Percentiles rank a stretch among this genome's conserved stretches.
These are phyloP conservation scores for Ogataea hybrid DNA, from an alignment of 1,139 yeast species.

Conservation along the genomic window DNA sequence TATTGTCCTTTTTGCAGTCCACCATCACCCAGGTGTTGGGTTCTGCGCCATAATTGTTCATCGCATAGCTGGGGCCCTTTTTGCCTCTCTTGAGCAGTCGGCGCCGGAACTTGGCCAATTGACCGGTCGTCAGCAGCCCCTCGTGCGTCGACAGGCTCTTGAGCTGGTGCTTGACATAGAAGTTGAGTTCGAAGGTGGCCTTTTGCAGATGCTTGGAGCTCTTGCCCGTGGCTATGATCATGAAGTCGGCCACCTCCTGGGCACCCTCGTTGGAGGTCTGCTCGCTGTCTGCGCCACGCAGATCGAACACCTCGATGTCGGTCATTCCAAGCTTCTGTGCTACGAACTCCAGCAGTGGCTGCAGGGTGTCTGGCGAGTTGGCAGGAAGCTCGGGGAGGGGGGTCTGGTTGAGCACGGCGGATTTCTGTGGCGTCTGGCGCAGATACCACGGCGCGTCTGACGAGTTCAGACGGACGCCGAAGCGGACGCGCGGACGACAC, in stretches of 20 bases:
- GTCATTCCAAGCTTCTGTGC: conserved; percentile 63
- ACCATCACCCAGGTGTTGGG: conserved; percentile 82
- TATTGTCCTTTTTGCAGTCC: conserved; percentile 60
- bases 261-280: conserved; percentile 46
- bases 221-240: conserved; percentile 75
- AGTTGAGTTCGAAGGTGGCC: conserved; percentile 60
- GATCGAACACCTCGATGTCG: conserved; percentile 59
- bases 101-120: conserved; percentile 56
- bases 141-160: conserved; percentile 53
- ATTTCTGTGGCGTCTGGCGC: conserved; percentile 43
- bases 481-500: not conserved
- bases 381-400: conserved; percentile 52
- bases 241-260: conserved; percentile 43
- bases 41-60: conserved; percentile 51
- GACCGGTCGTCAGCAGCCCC: conserved; percentile 66
- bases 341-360: conserved; percentile 44
- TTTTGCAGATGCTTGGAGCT: conserved; percentile 73
- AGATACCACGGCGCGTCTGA: conserved; percentile 56
- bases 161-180: conserved; percentile 44
- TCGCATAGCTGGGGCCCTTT: conserved; percentile 51
- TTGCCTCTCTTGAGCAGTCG: conserved; percentile 58
- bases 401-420: conserved; percentile 35
- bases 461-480: conserved; percentile 1
- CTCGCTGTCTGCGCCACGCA: conserved; percentile 37
- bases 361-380: conserved; percentile 51